These are phyloP conservation scores for Magnusiomyces suaveolens DNA, from an alignment of 1,139 yeast species.

Conservation along the genomic window DNA sequence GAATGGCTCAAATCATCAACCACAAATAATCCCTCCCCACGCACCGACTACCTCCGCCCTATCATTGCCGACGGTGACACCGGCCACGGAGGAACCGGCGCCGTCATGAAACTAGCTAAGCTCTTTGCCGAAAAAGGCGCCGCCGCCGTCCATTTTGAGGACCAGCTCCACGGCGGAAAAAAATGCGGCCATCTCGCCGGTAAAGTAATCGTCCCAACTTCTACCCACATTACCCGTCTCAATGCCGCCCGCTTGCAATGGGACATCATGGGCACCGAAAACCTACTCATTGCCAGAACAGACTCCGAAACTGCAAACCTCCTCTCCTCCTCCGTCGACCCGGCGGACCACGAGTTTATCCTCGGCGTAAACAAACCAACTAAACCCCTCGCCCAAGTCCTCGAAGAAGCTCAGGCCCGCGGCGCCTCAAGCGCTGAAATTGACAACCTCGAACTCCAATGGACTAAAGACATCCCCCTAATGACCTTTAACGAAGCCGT, in stretches of 20 bases:
- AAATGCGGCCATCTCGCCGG: slow-evolving; percentile 59
- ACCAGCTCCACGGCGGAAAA: slow-evolving; percentile 56
- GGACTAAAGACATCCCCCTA: slow-evolving; percentile 39
- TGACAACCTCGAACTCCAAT: slow-evolving; percentile 36
- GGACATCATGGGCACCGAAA: slow-evolving; percentile 55
- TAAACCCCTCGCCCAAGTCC: slow-evolving; percentile 40
- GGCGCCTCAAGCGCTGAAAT: slow-evolving; percentile 34
- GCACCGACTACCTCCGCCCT: slow-evolving; percentile 48
- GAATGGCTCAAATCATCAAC: slow-evolving; percentile 34
- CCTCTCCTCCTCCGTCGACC: slow-evolving; percentile 47
- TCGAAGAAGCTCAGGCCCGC: slow-evolving; percentile 37
- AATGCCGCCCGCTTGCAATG: slow-evolving; percentile 55
- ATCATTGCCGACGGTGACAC: slow-evolving; percentile 61
- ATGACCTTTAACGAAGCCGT: slow-evolving; percentile 46
- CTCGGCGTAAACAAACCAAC: slow-evolving; percentile 38
- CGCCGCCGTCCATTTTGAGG: slow-evolving; percentile 56
- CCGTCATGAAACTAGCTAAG: slow-evolving; percentile 56
- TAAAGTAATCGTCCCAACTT: slow-evolving; percentile 52
- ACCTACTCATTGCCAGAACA: slow-evolving; percentile 50
- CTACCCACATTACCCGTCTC: slow-evolving; percentile 47
- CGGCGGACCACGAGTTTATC: slow-evolving; percentile 46
- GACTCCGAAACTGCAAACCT: slow-evolving; percentile 52
- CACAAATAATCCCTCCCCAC: no score
- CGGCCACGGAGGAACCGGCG: slow-evolving; percentile 59
- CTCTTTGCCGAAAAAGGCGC: slow-evolving; percentile 58